Conservation (phyloP, 2,329 filamentous ascomycete species). For the Talaromyces sp. region DNA sequence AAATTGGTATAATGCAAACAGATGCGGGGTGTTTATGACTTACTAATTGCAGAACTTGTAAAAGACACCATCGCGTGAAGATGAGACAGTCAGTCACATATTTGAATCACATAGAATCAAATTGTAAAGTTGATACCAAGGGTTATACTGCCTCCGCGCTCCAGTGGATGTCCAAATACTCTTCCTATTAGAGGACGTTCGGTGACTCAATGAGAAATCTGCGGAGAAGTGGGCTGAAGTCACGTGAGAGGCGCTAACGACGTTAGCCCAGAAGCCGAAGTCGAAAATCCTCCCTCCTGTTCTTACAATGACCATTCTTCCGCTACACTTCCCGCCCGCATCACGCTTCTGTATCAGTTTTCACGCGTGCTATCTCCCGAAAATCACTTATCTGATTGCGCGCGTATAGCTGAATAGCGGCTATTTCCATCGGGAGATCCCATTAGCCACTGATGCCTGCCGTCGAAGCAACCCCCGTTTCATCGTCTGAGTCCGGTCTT, state of each 20-base stretch:
- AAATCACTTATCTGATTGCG: not conserved
- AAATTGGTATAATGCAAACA: constrained; percentile 11
- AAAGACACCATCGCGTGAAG: constrained; percentile 44
- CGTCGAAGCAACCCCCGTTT: constrained; percentile 69
- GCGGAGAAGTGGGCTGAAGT: constrained; percentile 30
- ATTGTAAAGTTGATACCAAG: not conserved
- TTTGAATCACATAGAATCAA: constrained; percentile 12
- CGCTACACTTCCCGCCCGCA: constrained; percentile 28
- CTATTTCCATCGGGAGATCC: constrained; percentile 23
- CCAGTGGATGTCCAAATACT: not conserved
- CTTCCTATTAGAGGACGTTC: not conserved
- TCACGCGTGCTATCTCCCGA: not conserved
- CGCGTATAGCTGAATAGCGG: constrained; percentile 21
- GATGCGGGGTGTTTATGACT: constrained; percentile 22
- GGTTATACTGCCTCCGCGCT: not conserved
- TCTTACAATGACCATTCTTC: constrained; percentile 19
- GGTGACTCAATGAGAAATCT: constrained; percentile 11
- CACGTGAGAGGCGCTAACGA: constrained; percentile 39
- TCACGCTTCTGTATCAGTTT: not conserved
- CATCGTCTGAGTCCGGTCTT: constrained; percentile 73
- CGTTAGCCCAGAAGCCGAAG: constrained; percentile 30
- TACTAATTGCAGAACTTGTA: constrained; percentile 55
- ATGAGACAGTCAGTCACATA: constrained; percentile 21
- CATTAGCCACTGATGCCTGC: constrained; percentile 76
- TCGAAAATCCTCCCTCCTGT: constrained; percentile 46